Evolutionary conservation across 768 basidiomycete genomes (phyloP), one percentile per base, ranked within the genome.

Genomic region (Agaricus subrufescens): DNA sequence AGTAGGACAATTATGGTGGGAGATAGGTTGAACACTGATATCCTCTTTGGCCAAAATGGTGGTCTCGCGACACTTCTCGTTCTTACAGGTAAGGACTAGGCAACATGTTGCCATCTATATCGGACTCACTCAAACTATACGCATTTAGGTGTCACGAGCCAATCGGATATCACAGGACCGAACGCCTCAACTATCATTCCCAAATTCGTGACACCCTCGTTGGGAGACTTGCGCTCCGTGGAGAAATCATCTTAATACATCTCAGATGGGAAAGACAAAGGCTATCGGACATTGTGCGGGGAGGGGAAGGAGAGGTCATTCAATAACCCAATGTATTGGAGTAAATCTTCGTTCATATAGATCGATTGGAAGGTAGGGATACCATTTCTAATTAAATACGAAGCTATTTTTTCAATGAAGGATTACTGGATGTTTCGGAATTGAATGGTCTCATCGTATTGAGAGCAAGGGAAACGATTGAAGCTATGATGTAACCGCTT

Each of bases 11-110:
- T 98, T 67, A 98, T 99, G 93, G 78, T 98, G 45, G 96, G 96
- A 42, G 96, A 99, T 73, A 83, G 96, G 58, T 78, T 99, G 61
- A 89, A 91, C 68, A 98, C 97, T 4, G 96, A 99, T 71, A 98
- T 99, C 63, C 72, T 89, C 50, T 99, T 98, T 65, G 97, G 96
- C 49, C 80, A 91, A 67, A 81, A 82, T 46, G 92, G 93, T 42
- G 92, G 58, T 94, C 95, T 27, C 94, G 95, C 52, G 94, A 82
- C 8, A 91, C 71, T 3, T 82, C 78, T 53, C 84, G 81, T 43
- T 80, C 75, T 96, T 52, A 87, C 87, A 66, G 34, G 34, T 34
- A 34, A 11, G 34, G 19, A 19, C 19, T 11, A 34, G 34, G 34
- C 34, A 34, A 34, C 34, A 10, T 38, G 7, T 46, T 38, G 19